These are phyloP conservation scores for Globisporangium rhizosaccharum DNA, from an alignment of 352 stramenopile genomes.

Conservation along the genomic window DNA sequence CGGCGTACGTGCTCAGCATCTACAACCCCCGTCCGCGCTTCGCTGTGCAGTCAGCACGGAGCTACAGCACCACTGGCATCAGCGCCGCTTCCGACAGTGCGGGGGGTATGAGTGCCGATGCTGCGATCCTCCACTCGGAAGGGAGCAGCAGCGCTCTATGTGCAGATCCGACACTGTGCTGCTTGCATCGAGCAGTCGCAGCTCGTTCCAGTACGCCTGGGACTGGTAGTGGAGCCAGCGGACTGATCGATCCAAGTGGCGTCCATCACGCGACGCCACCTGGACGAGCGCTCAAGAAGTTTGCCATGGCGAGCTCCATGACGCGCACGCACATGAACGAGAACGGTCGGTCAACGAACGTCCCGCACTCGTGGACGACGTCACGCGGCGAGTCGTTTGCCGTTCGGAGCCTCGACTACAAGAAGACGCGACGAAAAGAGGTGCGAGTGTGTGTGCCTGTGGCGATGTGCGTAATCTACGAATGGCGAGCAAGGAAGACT, in stretches of 20 bases:
- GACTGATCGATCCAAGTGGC: neutral
- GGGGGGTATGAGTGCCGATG: constrained; percentile 1
- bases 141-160: constrained; percentile 19
- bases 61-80: neutral
- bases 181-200: constrained; percentile 30
- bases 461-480: neutral
- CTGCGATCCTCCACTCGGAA: constrained; percentile 21
- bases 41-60: neutral
- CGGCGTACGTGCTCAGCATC: constrained; percentile 40
- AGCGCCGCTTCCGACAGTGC: neutral
- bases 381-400: constrained; percentile 57
- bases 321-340: constrained; percentile 34
- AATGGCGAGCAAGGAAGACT: neutral
- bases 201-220: neutral
- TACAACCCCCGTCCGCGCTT: constrained; percentile 34
- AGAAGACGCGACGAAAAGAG: constrained; percentile 78
- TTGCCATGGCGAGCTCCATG: constrained; percentile 58
- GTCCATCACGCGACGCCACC: neutral
- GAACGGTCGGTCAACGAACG: constrained; percentile 41
- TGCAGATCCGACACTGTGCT: constrained; percentile 38
- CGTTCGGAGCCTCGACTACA: constrained; percentile 75
- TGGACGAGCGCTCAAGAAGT: constrained; percentile 29
- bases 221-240: neutral
- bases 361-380: constrained; percentile 47
- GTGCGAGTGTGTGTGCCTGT: constrained; percentile 12